Evolutionary conservation across 2,329 filamentous ascomycete genomes (phyloP).

Genomic region (Aspergillus ustus): DNA sequence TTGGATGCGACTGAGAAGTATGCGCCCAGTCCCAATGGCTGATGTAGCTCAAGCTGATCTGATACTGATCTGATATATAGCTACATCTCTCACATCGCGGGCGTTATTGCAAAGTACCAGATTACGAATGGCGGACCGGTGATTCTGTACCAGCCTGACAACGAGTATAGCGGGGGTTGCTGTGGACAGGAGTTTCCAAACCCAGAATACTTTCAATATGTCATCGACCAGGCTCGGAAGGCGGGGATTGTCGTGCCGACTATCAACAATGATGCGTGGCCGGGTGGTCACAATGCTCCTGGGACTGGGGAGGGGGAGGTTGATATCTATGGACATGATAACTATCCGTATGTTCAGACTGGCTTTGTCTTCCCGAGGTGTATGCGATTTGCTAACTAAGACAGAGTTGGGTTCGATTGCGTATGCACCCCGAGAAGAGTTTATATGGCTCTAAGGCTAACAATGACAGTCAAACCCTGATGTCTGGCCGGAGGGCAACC

Average conservation of each 20-base stretch:
- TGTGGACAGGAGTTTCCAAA: constrained; percentile 65
- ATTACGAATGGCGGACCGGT: constrained; percentile 83
- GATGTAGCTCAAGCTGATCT: constrained; percentile 21
- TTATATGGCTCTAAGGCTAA: constrained; percentile 13
- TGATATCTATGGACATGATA: constrained; percentile 70
- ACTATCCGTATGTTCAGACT: constrained; percentile 55
- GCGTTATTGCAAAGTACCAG: constrained; percentile 72
- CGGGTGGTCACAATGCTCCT: constrained; percentile 66
- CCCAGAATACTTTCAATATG: constrained; percentile 69
- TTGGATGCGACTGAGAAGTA: constrained; percentile 70
- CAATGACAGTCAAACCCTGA: constrained; percentile 56
- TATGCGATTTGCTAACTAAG: constrained; percentile 9
- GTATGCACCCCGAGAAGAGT: constrained; percentile 24
- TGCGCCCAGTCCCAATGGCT: background rate
- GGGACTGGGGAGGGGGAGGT: constrained; percentile 61
- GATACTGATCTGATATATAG: constrained; percentile 34
- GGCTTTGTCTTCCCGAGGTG: background rate
- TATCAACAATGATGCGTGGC: constrained; percentile 73
- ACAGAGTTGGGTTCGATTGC: constrained; percentile 47
- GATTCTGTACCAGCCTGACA: constrained; percentile 79
- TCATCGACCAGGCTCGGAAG: constrained; percentile 69
- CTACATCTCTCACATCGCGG: constrained; percentile 66
- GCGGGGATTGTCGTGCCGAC: constrained; percentile 75
- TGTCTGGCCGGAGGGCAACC: constrained; percentile 60
- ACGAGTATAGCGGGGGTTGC: constrained; percentile 69